Conservation (phyloP, 2,329 filamentous ascomycete genomes). For the Penicillium expansum region DNA sequence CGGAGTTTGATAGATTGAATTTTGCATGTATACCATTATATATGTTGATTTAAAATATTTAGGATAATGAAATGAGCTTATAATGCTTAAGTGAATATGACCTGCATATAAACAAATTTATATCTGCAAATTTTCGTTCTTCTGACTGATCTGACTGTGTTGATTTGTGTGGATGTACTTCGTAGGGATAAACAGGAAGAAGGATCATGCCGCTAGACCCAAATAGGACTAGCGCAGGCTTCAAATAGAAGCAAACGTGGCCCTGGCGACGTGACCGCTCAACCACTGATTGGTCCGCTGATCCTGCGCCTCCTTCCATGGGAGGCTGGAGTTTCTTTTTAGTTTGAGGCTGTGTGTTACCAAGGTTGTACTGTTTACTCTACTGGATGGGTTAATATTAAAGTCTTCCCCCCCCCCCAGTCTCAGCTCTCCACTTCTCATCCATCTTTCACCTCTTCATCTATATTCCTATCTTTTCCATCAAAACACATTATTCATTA, state of each 20-base stretch:
- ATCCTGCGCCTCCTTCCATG: slow-evolving; percentile 21
- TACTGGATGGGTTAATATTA: slow-evolving; percentile 1
- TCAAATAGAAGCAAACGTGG: slow-evolving; percentile 31
- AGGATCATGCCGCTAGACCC: neutral
- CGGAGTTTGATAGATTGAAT: neutral
- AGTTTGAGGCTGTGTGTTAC: slow-evolving; percentile 16
- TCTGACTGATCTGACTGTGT: neutral
- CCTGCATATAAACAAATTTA: neutral
- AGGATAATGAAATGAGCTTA: neutral
- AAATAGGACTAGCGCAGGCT: slow-evolving; percentile 10
- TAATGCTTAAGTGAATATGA: no score
- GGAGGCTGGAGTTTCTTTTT: slow-evolving; percentile 20
- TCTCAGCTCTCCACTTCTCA: neutral
- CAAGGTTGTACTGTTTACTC: neutral
- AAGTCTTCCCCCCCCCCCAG: slow-evolving; percentile 8
- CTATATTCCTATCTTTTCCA: neutral
- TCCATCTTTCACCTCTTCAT: slow-evolving; percentile 1
- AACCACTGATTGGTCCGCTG: slow-evolving; percentile 19
- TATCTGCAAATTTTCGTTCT: neutral
- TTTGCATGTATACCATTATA: neutral
- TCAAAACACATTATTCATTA: slow-evolving; percentile 33
- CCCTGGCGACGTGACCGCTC: slow-evolving; percentile 15
- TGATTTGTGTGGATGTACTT: no score
- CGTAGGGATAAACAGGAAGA: no score
- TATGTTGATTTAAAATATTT: neutral